Percentiles rank a stretch among this genome's conserved stretches.
phyloP scores from a whole-genome alignment of 2,329 filamentous ascomycete genomes.

The Hypomyces rosellus region DNA sequence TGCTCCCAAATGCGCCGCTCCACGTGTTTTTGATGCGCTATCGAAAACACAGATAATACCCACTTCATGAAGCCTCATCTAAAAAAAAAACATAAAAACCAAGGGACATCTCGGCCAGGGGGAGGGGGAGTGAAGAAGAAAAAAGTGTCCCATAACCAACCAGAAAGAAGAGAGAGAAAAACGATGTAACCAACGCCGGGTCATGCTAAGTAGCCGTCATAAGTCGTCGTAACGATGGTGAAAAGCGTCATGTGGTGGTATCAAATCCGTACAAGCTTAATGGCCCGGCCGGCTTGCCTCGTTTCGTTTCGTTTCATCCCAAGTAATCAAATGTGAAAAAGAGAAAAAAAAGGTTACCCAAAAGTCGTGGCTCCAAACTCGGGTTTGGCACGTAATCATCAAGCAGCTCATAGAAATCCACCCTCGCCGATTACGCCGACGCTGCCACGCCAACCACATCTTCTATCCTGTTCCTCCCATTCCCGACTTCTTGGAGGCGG shows the following conservation, averaged over 20 bases:
- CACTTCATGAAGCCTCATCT: too few species aligned
- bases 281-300: slow-evolving; percentile 4
- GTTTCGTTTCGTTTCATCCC: neutral
- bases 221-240: slow-evolving; percentile 12
- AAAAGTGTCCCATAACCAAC: too few species aligned
- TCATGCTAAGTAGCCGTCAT: slow-evolving; percentile 11
- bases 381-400: neutral
- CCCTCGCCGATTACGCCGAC: slow-evolving; percentile 51
- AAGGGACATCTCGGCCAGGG: too few species aligned
- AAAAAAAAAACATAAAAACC: neutral
- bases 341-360: neutral
- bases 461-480: slow-evolving; percentile 33
- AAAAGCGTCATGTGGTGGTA: slow-evolving; percentile 7
- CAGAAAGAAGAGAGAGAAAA: neutral
- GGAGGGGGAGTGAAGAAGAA: too few species aligned
- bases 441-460: slow-evolving; percentile 52
- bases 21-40: too few species aligned
- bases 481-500: slow-evolving; percentile 29
- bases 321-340: neutral
- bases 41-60: too few species aligned
- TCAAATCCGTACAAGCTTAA: slow-evolving; percentile 4
- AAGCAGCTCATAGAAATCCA: slow-evolving; percentile 42
- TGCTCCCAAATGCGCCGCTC: too few species aligned
- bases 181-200: slow-evolving; percentile 9
- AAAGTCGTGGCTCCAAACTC: neutral